Percentiles rank a stretch among this genome's conserved stretches.
These are phyloP conservation scores for Ceratobasidium sp. DNA, from an alignment of 1,284 basidiomycete species.

Conservation along the genomic window DNA sequence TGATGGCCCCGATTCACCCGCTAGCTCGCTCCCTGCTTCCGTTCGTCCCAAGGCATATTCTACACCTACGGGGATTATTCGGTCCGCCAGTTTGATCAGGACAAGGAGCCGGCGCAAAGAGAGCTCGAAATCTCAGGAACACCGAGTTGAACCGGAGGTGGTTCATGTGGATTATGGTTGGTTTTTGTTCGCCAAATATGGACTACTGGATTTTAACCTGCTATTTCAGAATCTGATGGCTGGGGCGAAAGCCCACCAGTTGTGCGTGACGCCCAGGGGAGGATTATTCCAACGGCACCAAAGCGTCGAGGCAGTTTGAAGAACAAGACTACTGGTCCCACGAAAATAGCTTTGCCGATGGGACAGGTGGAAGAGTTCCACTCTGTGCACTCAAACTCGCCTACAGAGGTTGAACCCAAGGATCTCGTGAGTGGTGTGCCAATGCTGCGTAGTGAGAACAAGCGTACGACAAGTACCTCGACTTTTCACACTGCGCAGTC, in stretches of 20 bases:
- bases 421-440: constrained; percentile 35
- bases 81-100: constrained; percentile 36
- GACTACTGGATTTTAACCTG: not conserved
- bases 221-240: constrained; percentile 31
- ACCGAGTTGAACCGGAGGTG: constrained; percentile 28
- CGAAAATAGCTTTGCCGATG: constrained; percentile 38
- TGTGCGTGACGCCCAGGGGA: constrained; percentile 31
- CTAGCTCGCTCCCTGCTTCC: constrained; percentile 3
- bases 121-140: constrained; percentile 19
- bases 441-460: constrained; percentile 29
- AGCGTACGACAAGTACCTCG: constrained; percentile 38
- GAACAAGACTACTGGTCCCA: constrained; percentile 20
- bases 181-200: constrained; percentile 14
- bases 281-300: constrained; percentile 22
- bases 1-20: constrained; percentile 14
- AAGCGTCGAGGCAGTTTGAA: constrained; percentile 35
- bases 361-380: constrained; percentile 40
- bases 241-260: constrained; percentile 38
- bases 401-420: constrained; percentile 22
- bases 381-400: constrained; percentile 32
- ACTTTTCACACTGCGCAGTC: constrained; percentile 42
- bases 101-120: constrained; percentile 37
- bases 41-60: constrained; percentile 12
- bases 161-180: constrained; percentile 36
- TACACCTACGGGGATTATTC: constrained; percentile 31